phyloP scores from a whole-genome alignment of 2,329 filamentous ascomycete genomes.

The Ophioceras dolichostomum region DNA sequence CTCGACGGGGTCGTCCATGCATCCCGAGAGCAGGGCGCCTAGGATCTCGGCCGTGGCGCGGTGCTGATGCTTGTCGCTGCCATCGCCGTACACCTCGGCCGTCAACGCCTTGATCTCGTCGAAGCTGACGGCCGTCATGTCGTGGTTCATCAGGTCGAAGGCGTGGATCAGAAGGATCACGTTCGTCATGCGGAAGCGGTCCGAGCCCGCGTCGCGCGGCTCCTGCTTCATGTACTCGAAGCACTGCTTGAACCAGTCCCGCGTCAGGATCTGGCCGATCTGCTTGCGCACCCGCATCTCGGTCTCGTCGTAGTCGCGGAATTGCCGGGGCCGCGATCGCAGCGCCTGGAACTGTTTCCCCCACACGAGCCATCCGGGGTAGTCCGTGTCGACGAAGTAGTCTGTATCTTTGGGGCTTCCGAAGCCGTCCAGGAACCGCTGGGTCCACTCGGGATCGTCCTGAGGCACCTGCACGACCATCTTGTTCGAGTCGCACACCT shows the following conservation, averaged over 20 bases:
- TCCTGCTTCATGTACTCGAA: constrained; percentile 57
- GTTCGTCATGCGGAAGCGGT: constrained; percentile 82
- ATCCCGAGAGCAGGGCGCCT: constrained; percentile 70
- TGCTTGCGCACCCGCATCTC: constrained; percentile 63
- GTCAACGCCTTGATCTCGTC: constrained; percentile 80
- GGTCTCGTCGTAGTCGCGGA: constrained; percentile 62
- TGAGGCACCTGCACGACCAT: constrained; percentile 59
- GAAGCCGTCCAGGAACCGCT: constrained; percentile 67
- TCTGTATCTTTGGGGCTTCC: constrained; percentile 59
- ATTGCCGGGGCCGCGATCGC: constrained; percentile 57
- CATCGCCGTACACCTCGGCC: constrained; percentile 71
- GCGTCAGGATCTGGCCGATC: constrained; percentile 70
- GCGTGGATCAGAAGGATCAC: constrained; percentile 79
- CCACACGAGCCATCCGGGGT: constrained; percentile 96
- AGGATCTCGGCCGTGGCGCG: constrained; percentile 91
- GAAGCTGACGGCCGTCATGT: constrained; percentile 64
- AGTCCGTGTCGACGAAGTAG: constrained; percentile 84
- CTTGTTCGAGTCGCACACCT: constrained; percentile 67
- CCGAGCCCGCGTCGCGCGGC: constrained; percentile 9
- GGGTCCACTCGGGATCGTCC: constrained; percentile 69
- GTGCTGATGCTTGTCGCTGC: constrained; percentile 95
- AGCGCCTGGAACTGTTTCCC: constrained; percentile 75
- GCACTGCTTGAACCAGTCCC: constrained; percentile 74
- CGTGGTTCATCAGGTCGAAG: constrained; percentile 80
- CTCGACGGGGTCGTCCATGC: constrained; percentile 63